Base-by-base conservation (phyloP, 2,329 filamentous ascomycete genomes). In the Colletotrichum ledebouriae region DNA sequence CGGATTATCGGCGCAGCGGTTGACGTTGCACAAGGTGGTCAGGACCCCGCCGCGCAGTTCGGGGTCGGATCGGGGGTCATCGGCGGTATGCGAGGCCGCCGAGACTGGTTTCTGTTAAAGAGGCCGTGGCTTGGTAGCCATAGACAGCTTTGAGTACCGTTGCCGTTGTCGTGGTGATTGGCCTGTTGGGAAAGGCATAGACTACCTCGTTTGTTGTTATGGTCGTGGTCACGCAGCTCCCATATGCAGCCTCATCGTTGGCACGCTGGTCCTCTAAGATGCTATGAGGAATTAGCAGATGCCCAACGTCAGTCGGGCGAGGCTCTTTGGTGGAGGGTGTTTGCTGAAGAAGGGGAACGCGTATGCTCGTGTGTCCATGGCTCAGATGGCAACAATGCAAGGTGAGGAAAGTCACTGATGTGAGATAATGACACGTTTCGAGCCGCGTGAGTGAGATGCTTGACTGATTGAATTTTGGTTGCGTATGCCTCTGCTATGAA, bases 61-160 rank as follows among this genome's bases (percentile, higher is more conserved):
- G 22, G 22, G 2, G 22, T 22, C 22, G 22, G 22, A 22, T 22
- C 22, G 22, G 22, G 22, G 22, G 22, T 22, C 22, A 22, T 22
- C 22, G 22, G 22, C 22, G 22, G 22, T 22, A 4, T 22, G 22
- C 22, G 22, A 22, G 22, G 22, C 22, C 17, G 17, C 17, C 17
- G 17, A 17, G 17, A 17, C 17, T 17, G 17, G 17, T 17, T 17
- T 17, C 22, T 22, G 57, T 57, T 13, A 39, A n/a, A 33, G 63
- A 47, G 13, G 22, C 49, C 7, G 41, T 15, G 41, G 49, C 15
- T 41, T n/a, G 39, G 63, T 55, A 34, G 41, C 20, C 63, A 17
- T 13, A 5, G 12, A 47, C 15, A 1, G 15, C 11, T 3, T 46
- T 9, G 2, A 10, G 15, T 1, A 46, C n/a, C 6, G 22, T 22